Evolutionary conservation across 768 basidiomycete species (phyloP).

Genomic region (Daedaleopsis sinensis): DNA sequence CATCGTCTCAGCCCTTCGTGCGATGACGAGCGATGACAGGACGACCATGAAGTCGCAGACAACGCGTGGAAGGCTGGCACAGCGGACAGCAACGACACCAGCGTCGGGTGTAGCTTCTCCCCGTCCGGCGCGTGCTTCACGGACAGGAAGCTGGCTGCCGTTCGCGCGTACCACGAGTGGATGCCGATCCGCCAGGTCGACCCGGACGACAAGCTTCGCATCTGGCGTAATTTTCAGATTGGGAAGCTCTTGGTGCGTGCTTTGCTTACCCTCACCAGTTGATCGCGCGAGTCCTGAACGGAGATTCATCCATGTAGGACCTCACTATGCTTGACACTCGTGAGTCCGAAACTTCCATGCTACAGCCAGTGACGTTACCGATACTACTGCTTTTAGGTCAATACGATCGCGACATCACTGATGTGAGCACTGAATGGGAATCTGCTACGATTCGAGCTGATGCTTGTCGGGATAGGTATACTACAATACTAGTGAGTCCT

Average conservation of each 20-base stretch:
- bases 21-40: constrained; percentile 25
- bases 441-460: background rate
- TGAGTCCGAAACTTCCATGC: constrained; percentile 24
- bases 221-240: constrained; percentile 67
- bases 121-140: constrained; percentile 59
- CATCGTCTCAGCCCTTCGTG: too few species aligned
- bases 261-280: background rate
- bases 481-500: constrained; percentile 51
- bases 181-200: constrained; percentile 63
- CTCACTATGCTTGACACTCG: constrained; percentile 66
- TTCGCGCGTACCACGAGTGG: constrained; percentile 65
- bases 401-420: constrained; percentile 61
- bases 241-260: constrained; percentile 51
- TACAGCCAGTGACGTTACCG: background rate
- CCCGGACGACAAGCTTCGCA: constrained; percentile 55
- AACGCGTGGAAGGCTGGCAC: constrained; percentile 61
- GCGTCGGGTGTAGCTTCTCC: constrained; percentile 51
- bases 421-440: constrained; percentile 36
- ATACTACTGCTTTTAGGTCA: constrained; percentile 34
- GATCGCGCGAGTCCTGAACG: background rate
- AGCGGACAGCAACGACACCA: constrained; percentile 56
- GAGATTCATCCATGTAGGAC: constrained; percentile 32
- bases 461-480: constrained; percentile 34
- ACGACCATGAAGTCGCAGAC: constrained; percentile 60
- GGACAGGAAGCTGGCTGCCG: constrained; percentile 59